Evolutionary conservation across 768 basidiomycete genomes (phyloP).

Genomic region (Gyrodon lividus): DNA sequence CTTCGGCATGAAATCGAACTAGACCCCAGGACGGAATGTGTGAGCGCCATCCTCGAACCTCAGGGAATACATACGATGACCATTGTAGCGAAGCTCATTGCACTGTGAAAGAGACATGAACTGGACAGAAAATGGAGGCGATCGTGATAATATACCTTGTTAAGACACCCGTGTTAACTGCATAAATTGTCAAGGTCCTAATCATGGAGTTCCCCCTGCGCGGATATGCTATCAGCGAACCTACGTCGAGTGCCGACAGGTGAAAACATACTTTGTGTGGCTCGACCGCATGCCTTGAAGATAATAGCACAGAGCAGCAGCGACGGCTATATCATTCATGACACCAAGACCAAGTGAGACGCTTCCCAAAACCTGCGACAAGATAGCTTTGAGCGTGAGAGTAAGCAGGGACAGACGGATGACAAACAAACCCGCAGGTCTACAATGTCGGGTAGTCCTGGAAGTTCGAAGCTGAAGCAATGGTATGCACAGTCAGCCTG

Average conservation of each 20-base stretch:
- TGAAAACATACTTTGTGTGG: conserved; percentile 38
- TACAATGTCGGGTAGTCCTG: conserved; percentile 41
- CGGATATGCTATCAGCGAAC: not conserved
- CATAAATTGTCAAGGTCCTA: conserved; percentile 54
- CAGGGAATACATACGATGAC: conserved; percentile 44
- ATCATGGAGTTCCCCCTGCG: conserved; percentile 56
- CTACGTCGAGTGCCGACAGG: not conserved
- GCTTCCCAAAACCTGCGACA: conserved; percentile 43
- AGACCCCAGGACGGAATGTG: not conserved
- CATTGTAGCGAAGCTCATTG: conserved; percentile 45
- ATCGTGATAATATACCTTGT: conserved; percentile 45
- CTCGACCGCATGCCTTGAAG: conserved; percentile 53
- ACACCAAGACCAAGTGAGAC: conserved; percentile 50
- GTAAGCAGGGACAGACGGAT: not conserved
- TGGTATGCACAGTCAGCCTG: not conserved
- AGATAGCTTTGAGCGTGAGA: not conserved
- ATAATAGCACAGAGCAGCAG: conserved; percentile 52
- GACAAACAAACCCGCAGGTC: conserved; percentile 42
- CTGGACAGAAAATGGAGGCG: not conserved
- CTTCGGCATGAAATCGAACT: conserved; percentile 55
- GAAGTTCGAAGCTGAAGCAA: conserved; percentile 38
- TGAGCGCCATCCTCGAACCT: not conserved
- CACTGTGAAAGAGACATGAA: conserved; percentile 14
- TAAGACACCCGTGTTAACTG: conserved; percentile 59
- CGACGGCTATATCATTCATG: conserved; percentile 50